A percentile compares a stretch with the other conserved stretches of the same genome.
Evolutionary conservation across 257 asterid genomes (phyloP).

Genomic region (Ajuga chamaepitys): DNA sequence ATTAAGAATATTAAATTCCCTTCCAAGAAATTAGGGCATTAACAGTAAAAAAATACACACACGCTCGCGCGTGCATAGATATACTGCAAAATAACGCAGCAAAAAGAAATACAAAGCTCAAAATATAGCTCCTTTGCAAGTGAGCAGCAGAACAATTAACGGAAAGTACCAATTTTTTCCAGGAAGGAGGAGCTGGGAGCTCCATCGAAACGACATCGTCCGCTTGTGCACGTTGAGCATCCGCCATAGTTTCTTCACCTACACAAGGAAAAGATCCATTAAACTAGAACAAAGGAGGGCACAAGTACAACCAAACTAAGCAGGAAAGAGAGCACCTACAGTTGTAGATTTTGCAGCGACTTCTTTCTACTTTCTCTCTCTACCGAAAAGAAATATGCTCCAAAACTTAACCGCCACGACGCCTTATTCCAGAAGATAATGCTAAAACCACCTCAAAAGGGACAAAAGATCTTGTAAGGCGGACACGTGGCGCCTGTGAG

Average conservation of each 20-base stretch:
- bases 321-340: not conserved
- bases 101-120: too few relatives aligned
- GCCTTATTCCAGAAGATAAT: slow-evolving; percentile 19
- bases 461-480: not conserved
- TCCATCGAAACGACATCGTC: slow-evolving; percentile 49
- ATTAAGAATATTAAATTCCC: too few relatives aligned
- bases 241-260: slow-evolving; percentile 41
- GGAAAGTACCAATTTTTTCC: slow-evolving; percentile 59
- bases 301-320: slow-evolving; percentile 7
- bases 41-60: not conserved
- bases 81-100: not conserved
- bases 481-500: slow-evolving; percentile 30
- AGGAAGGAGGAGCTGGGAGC: slow-evolving; percentile 65
- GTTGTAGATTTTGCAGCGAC: slow-evolving; percentile 8
- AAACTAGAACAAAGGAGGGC: slow-evolving; percentile 8
- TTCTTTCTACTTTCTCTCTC: slow-evolving; percentile 25
- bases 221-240: slow-evolving; percentile 14
- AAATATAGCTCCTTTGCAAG: not conserved
- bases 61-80: not conserved
- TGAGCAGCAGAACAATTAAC: not conserved
- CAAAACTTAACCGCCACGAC: slow-evolving; percentile 35
- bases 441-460: slow-evolving; percentile 26
- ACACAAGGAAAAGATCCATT: slow-evolving; percentile 8
- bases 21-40: not conserved
- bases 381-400: slow-evolving; percentile 25